A percentile compares a stretch with the other conserved stretches of the same genome.
phyloP scores from a whole-genome alignment of 108 stramenopile genomes.

The Nitzschia sp. region DNA sequence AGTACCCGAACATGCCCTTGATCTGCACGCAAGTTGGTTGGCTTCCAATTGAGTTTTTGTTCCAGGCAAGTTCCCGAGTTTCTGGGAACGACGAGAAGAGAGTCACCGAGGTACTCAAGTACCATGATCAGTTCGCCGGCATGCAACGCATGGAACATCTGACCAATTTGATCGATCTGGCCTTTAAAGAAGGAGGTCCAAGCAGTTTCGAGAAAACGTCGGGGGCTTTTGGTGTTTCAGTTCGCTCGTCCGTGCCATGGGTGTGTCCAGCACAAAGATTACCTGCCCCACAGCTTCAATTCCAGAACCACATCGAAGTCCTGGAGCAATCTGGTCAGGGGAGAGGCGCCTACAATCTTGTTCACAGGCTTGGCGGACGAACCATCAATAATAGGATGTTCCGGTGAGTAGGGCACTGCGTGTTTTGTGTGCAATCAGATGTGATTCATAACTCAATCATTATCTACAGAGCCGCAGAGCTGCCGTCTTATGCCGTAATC shows the following conservation, averaged over 20 bases:
- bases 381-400: too few relatives aligned
- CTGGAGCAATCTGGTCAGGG: too few relatives aligned
- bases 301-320: too few relatives aligned
- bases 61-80: constrained; percentile 11
- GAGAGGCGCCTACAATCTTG: too few relatives aligned
- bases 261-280: too few relatives aligned
- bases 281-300: too few relatives aligned
- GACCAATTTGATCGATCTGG: neutral
- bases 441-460: too few relatives aligned
- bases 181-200: neutral
- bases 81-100: constrained; percentile 5
- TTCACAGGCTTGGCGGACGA: too few relatives aligned
- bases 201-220: neutral
- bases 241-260: too few relatives aligned
- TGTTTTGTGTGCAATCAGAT: too few relatives aligned
- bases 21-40: constrained; percentile 8
- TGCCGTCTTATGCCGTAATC: constrained; percentile 28
- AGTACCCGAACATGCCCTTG: constrained; percentile 24
- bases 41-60: constrained; percentile 33
- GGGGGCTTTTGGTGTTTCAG: neutral
- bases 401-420: too few relatives aligned
- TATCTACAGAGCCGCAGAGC: constrained; percentile 21
- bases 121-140: constrained; percentile 24
- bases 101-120: constrained; percentile 12
- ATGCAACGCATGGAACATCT: constrained; percentile 11